Evolutionary conservation across 1,139 yeast species (phyloP).

Genomic region (Hyphopichia burtonii): DNA sequence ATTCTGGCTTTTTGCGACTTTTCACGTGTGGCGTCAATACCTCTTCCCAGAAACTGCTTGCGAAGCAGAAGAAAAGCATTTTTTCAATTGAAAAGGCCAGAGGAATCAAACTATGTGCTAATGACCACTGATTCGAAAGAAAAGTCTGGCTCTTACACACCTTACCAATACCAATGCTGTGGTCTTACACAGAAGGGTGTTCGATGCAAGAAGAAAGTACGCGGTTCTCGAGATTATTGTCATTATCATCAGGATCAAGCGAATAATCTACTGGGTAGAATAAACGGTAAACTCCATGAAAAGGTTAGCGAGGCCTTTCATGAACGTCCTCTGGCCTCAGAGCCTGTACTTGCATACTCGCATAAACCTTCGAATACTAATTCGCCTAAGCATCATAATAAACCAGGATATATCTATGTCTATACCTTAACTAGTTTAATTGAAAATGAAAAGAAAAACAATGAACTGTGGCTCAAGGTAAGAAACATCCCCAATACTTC

Average conservation of each 20-base stretch:
- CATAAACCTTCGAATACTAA: not conserved
- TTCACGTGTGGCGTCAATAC: constrained; percentile 2
- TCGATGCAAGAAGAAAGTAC: constrained; percentile 21
- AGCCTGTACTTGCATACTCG: not conserved
- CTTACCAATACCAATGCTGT: constrained; percentile 21
- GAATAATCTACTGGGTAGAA: not conserved
- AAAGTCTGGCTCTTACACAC: not conserved
- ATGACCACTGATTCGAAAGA: not conserved
- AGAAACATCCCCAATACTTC: constrained; percentile 29
- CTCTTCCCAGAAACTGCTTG: not conserved
- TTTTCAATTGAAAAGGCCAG: no score
- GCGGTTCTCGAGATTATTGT: constrained; percentile 21
- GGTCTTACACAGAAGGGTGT: constrained; percentile 32
- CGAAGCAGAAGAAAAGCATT: no score
- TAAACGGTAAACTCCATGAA: not conserved
- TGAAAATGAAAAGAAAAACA: constrained; percentile 9
- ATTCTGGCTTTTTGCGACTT: not conserved
- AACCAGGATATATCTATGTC: constrained; percentile 49
- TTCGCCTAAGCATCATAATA: not conserved
- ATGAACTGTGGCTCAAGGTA: constrained; percentile 28
- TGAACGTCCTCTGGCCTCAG: not conserved
- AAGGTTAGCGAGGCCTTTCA: not conserved
- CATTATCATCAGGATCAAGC: constrained; percentile 21
- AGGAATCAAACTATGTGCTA: no score
- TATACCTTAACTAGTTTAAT: constrained; percentile 49